Evolutionary conservation across 768 basidiomycete genomes (phyloP).

Genomic region (Saitozyma sp.): DNA sequence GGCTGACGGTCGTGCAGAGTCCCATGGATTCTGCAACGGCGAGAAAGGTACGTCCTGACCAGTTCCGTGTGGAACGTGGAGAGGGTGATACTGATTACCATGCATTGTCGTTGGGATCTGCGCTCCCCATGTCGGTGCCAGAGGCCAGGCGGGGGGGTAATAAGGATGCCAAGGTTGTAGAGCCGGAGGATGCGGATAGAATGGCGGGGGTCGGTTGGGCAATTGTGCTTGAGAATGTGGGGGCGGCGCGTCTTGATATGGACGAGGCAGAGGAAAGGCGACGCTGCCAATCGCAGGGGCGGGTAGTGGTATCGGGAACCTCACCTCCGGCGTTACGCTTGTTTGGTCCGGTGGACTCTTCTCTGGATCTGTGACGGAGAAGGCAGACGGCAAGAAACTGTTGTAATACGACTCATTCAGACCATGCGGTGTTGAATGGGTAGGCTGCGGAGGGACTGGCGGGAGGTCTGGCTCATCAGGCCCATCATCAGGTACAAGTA

Average conservation of each 20-base stretch:
- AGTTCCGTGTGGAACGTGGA: background rate
- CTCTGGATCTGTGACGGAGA: background rate
- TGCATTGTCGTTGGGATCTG: too few species aligned
- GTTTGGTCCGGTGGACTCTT: background rate
- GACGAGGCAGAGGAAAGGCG: background rate
- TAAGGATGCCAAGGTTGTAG: slow-evolving; percentile 26
- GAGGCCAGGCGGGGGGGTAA: background rate
- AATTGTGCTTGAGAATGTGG: background rate
- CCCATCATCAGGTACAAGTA: background rate
- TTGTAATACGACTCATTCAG: slow-evolving; percentile 13
- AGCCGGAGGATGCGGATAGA: slow-evolving; percentile 21
- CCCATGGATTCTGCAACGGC: background rate
- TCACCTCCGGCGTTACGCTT: background rate
- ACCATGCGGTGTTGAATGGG: slow-evolving; percentile 1
- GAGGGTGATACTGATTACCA: background rate
- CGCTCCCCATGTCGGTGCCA: too few species aligned
- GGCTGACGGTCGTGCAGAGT: background rate
- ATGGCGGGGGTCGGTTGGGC: slow-evolving; percentile 13
- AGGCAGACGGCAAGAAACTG: background rate
- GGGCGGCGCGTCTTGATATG: background rate
- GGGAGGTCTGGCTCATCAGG: background rate
- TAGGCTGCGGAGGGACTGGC: background rate
- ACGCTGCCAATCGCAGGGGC: background rate
- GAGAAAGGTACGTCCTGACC: background rate
- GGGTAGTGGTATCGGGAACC: background rate